These are phyloP conservation scores for Cnidoscolus chayamansa DNA, from an alignment of 441 rosid genomes.

Conservation along the genomic window DNA sequence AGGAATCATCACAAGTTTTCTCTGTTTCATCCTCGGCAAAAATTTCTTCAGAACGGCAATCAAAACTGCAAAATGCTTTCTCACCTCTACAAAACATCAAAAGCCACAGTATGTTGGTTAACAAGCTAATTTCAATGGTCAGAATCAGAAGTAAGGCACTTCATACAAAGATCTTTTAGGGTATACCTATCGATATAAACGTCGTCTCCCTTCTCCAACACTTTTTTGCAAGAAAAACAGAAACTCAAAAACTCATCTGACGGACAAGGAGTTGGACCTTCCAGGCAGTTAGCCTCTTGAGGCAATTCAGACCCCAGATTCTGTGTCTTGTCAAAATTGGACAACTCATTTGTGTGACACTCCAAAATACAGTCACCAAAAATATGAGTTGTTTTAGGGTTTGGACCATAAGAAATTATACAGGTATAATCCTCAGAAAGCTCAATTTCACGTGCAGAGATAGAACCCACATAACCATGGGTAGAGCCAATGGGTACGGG, in stretches of 20 bases:
- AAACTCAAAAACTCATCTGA: conserved; percentile 35
- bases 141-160: neutral
- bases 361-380: conserved; percentile 60
- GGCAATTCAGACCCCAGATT: conserved; percentile 31
- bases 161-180: conserved; percentile 2
- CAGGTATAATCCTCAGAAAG: conserved; percentile 63
- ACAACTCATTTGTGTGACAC: conserved; percentile 40
- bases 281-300: conserved; percentile 20
- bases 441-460: conserved; percentile 43
- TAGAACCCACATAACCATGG: conserved; percentile 29
- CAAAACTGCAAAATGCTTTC: conserved; percentile 29
- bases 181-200: conserved; percentile 38
- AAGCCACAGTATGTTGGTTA: neutral
- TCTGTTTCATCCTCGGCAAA: conserved; percentile 36
- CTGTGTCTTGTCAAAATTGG: conserved; percentile 29
- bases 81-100: conserved; percentile 26
- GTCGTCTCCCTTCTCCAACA: conserved; percentile 32
- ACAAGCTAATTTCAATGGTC: neutral
- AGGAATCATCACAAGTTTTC: conserved; percentile 20
- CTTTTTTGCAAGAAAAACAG: conserved; percentile 41
- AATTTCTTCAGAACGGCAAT: conserved; percentile 32
- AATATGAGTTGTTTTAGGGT: conserved; percentile 48
- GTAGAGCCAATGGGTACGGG: conserved; percentile 34
- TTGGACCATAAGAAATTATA: conserved; percentile 68
- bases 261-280: conserved; percentile 18